Percentiles rank a stretch among this genome's conserved stretches.
phyloP scores from a whole-genome alignment of 2,329 filamentous ascomycete species.

The Alternaria gansuensis region DNA sequence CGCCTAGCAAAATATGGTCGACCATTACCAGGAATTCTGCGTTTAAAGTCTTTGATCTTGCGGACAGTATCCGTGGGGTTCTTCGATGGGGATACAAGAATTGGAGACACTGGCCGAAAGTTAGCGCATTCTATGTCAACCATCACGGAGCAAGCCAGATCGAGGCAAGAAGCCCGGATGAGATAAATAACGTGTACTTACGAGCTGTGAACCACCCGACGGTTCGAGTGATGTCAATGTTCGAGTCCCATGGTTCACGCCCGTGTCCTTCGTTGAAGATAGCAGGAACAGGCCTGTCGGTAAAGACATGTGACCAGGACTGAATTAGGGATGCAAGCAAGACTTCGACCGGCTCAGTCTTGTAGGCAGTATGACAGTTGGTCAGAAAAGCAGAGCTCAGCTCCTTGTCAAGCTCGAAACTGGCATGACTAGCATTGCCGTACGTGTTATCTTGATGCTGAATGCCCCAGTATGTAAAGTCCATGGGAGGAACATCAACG shows the following conservation, averaged over 20 bases:
- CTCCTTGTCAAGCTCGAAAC: slow-evolving; percentile 43
- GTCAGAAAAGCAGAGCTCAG: slow-evolving; percentile 41
- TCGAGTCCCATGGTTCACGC: slow-evolving; percentile 52
- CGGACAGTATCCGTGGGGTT: slow-evolving; percentile 61
- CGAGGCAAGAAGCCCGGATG: neutral
- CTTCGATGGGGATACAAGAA: slow-evolving; percentile 45
- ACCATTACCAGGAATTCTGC: slow-evolving; percentile 43
- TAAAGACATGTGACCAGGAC: slow-evolving; percentile 65
- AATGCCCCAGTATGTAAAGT: slow-evolving; percentile 55
- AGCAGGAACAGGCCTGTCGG: slow-evolving; percentile 61
- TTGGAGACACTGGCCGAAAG: slow-evolving; percentile 50
- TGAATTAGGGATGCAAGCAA: slow-evolving; percentile 65
- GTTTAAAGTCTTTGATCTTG: slow-evolving; percentile 64
- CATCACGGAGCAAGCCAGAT: neutral
- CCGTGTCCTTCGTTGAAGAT: slow-evolving; percentile 58
- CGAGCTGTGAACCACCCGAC: slow-evolving; percentile 68
- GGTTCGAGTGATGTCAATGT: slow-evolving; percentile 64
- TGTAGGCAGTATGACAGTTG: slow-evolving; percentile 56
- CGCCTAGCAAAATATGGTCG: slow-evolving; percentile 59
- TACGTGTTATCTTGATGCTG: slow-evolving; percentile 49
- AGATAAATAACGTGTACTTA: slow-evolving; percentile 38
- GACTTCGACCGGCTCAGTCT: slow-evolving; percentile 64
- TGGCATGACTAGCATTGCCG: slow-evolving; percentile 47
- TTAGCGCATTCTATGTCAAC: neutral
- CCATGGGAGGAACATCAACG: slow-evolving; percentile 42